Percentiles rank a stretch among this genome's conserved stretches.
Conservation (phyloP, 108 stramenopile species). For the Nitzschia putrida region DNA sequence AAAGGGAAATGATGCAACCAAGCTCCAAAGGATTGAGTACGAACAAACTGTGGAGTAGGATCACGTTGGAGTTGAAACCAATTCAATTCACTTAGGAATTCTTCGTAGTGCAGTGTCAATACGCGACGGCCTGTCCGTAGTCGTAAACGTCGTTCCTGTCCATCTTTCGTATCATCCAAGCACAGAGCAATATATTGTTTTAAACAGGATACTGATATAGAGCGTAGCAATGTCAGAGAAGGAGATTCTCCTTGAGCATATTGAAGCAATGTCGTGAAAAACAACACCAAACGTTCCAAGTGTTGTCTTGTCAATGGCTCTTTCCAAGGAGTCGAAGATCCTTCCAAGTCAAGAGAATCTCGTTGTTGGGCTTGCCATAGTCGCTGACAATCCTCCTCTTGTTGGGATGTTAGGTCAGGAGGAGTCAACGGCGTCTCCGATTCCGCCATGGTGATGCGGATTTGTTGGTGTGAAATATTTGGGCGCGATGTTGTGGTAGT, state of each 20-base stretch:
- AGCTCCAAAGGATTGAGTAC: constrained; percentile 40
- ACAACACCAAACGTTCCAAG: constrained; percentile 35
- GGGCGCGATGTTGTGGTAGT: too few species aligned
- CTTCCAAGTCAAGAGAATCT: constrained; percentile 4
- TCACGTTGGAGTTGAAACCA: constrained; percentile 44
- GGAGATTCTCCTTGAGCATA: constrained; percentile 2
- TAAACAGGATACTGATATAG: constrained; percentile 29
- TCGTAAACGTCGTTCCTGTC: background rate
- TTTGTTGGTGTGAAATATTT: too few species aligned
- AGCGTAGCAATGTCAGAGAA: constrained; percentile 10
- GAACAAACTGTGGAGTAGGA: constrained; percentile 23
- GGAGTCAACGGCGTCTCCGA: background rate
- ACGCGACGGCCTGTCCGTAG: constrained; percentile 39
- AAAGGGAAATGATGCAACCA: constrained; percentile 53
- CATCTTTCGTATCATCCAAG: background rate
- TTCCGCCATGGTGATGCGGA: background rate
- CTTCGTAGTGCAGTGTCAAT: constrained; percentile 43
- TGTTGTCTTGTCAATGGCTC: background rate
- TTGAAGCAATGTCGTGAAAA: constrained; percentile 36
- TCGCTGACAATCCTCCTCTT: constrained; percentile 37
- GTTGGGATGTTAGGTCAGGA: constrained; percentile 22
- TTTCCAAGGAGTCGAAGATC: background rate
- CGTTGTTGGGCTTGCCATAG: constrained; percentile 45
- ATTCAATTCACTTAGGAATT: constrained; percentile 47
- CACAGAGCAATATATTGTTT: constrained; percentile 11